Evolutionary conservation across 371 early-diverging fungal species (phyloP).

Genomic region (Mortierella polycephala): DNA sequence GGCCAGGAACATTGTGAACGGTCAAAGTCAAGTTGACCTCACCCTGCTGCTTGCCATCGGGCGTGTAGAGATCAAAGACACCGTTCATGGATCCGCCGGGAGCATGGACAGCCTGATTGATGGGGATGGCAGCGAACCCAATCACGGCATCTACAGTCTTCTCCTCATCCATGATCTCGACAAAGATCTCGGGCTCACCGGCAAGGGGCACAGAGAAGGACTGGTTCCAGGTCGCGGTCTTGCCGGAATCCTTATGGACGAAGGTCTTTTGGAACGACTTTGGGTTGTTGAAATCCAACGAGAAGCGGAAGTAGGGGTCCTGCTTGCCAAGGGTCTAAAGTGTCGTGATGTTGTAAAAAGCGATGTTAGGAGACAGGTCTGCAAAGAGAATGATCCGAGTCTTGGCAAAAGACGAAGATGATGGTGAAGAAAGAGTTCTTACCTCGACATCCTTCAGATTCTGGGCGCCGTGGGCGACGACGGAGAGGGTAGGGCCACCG

Average conservation of each 20-base stretch:
- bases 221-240: conserved; percentile 68
- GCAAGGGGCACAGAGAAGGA: conserved; percentile 59
- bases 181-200: conserved; percentile 62
- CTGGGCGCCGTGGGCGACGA: conserved; percentile 58
- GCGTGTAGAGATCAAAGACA: conserved; percentile 59
- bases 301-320: conserved; percentile 67
- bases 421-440: background rate
- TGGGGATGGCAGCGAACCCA: conserved; percentile 71
- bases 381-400: background rate
- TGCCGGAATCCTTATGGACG: conserved; percentile 66
- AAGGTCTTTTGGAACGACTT: conserved; percentile 65
- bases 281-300: conserved; percentile 58
- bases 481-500: conserved; percentile 51
- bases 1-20: conserved; percentile 62
- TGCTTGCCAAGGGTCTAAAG: conserved; percentile 61
- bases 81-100: conserved; percentile 62
- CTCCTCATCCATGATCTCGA: conserved; percentile 70
- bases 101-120: conserved; percentile 64
- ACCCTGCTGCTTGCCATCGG: conserved; percentile 63
- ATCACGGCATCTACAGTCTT: conserved; percentile 60
- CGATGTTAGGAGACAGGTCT: background rate
- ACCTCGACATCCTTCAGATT: conserved; percentile 58
- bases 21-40: conserved; percentile 61
- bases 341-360: background rate
- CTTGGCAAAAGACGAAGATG: background rate